phyloP scores from a whole-genome alignment of 1,139 yeast genomes.

The Pichia inconspicua region DNA sequence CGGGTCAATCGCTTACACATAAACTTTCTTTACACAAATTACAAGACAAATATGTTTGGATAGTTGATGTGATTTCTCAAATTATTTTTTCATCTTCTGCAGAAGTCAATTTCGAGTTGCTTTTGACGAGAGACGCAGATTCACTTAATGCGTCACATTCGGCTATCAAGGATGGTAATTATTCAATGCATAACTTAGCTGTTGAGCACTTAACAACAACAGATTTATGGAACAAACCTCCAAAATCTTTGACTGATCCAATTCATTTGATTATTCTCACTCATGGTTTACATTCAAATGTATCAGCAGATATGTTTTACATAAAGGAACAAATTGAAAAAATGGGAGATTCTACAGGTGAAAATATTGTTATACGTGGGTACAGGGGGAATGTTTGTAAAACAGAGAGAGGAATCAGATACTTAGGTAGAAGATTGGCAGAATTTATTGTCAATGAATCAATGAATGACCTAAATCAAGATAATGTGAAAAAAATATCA shows the following conservation, averaged over 20 bases:
- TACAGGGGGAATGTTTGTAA: constrained; percentile 77
- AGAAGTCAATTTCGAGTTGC: constrained; percentile 61
- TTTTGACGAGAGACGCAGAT: constrained; percentile 46
- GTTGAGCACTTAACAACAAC: constrained; percentile 54
- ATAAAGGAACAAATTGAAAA: constrained; percentile 73
- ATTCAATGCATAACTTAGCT: constrained; percentile 16
- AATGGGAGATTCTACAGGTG: constrained; percentile 38
- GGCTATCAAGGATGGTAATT: constrained; percentile 23
- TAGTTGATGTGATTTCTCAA: constrained; percentile 79
- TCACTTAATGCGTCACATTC: constrained; percentile 34
- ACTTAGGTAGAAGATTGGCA: constrained; percentile 75
- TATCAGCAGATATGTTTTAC: constrained; percentile 81
- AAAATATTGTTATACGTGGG: constrained; percentile 71
- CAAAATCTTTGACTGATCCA: constrained; percentile 25
- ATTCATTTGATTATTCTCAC: constrained; percentile 73
- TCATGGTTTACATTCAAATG: constrained; percentile 89
- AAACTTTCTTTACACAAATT: constrained; percentile 45
- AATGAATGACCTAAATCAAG: constrained; percentile 23
- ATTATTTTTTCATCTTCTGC: constrained; percentile 68
- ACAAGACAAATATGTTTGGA: constrained; percentile 55
- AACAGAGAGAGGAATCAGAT: constrained; percentile 86
- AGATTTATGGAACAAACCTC: constrained; percentile 69
- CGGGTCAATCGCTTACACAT: constrained; percentile 44
- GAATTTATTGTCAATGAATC: constrained; percentile 63
- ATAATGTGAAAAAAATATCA: constrained; percentile 51